Percentiles rank a stretch among this genome's conserved stretches.
These are phyloP conservation scores for Nicotiana tomentosiformis DNA, from an alignment of 257 asterid species.

Conservation along the genomic window DNA sequence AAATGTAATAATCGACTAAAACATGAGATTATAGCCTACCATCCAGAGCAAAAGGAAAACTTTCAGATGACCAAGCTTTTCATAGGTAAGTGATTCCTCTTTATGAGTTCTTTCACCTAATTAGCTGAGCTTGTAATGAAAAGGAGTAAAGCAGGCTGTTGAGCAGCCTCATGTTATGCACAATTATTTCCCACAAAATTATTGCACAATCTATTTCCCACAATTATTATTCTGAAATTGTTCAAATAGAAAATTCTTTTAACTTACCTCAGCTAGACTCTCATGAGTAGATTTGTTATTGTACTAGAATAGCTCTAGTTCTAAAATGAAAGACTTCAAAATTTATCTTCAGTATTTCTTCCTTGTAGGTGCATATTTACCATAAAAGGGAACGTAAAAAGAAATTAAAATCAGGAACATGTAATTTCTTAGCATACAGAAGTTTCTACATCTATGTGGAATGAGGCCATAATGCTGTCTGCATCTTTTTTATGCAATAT, in stretches of 20 bases:
- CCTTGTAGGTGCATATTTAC: background rate
- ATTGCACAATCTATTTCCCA: too few relatives aligned
- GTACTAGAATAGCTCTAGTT: background rate
- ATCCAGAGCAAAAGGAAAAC: conserved; percentile 57
- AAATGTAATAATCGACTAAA: too few relatives aligned
- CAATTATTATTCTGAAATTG: too few relatives aligned
- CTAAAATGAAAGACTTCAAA: background rate
- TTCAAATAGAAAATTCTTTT: too few relatives aligned
- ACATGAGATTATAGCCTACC: too few relatives aligned
- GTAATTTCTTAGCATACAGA: background rate
- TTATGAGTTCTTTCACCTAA: background rate
- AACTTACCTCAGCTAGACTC: background rate
- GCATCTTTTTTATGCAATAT: conserved; percentile 5
- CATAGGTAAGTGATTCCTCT: conserved; percentile 55
- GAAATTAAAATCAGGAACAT: background rate
- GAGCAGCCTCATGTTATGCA: background rate
- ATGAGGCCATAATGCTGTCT: background rate
- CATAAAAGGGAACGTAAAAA: background rate
- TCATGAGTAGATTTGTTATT: background rate
- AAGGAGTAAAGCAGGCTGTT: background rate
- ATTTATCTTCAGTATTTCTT: background rate
- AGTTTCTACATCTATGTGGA: background rate
- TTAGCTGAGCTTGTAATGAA: background rate
- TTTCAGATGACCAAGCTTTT: conserved; percentile 87
- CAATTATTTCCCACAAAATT: too few relatives aligned